These are phyloP conservation scores for Epichloe brachyelytri DNA, from an alignment of 2,329 filamentous ascomycete species.

Conservation along the genomic window DNA sequence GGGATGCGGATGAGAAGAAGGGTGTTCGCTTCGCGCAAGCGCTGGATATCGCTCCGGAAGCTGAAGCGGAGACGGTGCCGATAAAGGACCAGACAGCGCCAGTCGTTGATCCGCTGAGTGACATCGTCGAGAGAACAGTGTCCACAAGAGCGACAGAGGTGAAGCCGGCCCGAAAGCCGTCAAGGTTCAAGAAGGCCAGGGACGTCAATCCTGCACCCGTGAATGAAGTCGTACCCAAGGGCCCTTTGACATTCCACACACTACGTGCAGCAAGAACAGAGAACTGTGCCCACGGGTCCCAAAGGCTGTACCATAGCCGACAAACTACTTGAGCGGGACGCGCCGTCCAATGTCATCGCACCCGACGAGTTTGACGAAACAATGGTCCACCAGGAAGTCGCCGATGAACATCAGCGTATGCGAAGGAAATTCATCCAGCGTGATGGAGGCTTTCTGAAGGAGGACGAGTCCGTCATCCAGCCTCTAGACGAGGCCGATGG, in stretches of 20 bases:
- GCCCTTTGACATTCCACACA: slow-evolving; percentile 28
- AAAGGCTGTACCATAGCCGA: slow-evolving; percentile 45
- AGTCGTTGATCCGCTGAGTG: slow-evolving; percentile 35
- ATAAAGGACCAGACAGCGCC: slow-evolving; percentile 15
- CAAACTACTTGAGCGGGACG: slow-evolving; percentile 42
- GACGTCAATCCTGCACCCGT: slow-evolving; percentile 7
- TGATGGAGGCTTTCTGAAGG: slow-evolving; percentile 67
- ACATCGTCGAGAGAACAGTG: slow-evolving; percentile 36
- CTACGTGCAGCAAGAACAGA: slow-evolving; percentile 26
- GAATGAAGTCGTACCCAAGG: slow-evolving; percentile 18
- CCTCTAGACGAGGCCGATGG: slow-evolving; percentile 56
- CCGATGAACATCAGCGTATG: slow-evolving; percentile 68
- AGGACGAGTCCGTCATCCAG: slow-evolving; percentile 54
- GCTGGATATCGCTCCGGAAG: slow-evolving; percentile 52
- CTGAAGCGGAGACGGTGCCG: slow-evolving; percentile 9
- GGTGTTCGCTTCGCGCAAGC: slow-evolving; percentile 68
- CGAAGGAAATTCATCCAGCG: slow-evolving; percentile 73
- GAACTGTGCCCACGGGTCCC: slow-evolving; percentile 33
- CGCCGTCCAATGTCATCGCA: slow-evolving; percentile 15
- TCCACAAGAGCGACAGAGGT: slow-evolving; percentile 12
- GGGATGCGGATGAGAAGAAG: slow-evolving; percentile 36
- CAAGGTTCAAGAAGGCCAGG: slow-evolving; percentile 38
- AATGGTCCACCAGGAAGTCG: slow-evolving; percentile 65
- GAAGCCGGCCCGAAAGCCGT: slow-evolving; percentile 29
- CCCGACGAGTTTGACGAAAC: slow-evolving; percentile 56